Percentiles rank a stretch among this genome's conserved stretches.
Conservation (phyloP, 1,139 yeast species). For the Pichia kudriavzevii region DNA sequence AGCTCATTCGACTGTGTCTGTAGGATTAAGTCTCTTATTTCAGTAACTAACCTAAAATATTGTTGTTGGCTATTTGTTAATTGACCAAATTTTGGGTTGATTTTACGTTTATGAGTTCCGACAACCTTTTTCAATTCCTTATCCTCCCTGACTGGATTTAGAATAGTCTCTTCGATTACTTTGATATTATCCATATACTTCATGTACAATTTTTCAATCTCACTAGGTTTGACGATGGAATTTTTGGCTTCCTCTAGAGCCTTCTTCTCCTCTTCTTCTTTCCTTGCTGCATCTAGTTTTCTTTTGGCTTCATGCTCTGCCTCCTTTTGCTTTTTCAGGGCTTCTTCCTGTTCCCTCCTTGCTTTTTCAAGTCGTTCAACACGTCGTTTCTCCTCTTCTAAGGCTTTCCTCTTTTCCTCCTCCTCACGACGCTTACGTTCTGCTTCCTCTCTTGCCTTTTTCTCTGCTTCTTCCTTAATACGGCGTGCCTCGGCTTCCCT, state of each 20-base stretch:
- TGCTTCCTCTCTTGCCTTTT: constrained; percentile 20
- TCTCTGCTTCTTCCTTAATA: constrained; percentile 18
- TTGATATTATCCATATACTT: constrained; percentile 48
- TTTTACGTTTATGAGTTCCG: constrained; percentile 52
- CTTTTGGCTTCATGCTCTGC: constrained; percentile 19
- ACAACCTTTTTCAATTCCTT: constrained; percentile 36
- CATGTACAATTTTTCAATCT: constrained; percentile 41
- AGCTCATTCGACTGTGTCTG: constrained; percentile 40
- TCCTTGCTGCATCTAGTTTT: constrained; percentile 17
- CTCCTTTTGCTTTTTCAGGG: constrained; percentile 15
- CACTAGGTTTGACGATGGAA: constrained; percentile 30
- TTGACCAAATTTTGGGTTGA: constrained; percentile 89
- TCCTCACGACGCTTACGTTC: constrained; percentile 15
- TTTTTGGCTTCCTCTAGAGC: constrained; percentile 16
- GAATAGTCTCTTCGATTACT: constrained; percentile 53
- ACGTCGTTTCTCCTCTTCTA: constrained; percentile 14
- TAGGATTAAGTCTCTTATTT: constrained; percentile 41
- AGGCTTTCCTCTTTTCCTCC: constrained; percentile 15
- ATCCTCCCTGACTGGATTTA: constrained; percentile 41
- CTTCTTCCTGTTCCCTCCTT: constrained; percentile 8
- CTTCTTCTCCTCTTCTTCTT: constrained; percentile 14
- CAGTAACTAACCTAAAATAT: constrained; percentile 43
- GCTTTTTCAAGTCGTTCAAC: neutral
- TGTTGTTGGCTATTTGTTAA: constrained; percentile 66
- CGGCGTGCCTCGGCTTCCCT: constrained; percentile 15